Base-by-base conservation (phyloP, 169 alveolate genomes). In the Cryptosporidium ubiquitum region DNA sequence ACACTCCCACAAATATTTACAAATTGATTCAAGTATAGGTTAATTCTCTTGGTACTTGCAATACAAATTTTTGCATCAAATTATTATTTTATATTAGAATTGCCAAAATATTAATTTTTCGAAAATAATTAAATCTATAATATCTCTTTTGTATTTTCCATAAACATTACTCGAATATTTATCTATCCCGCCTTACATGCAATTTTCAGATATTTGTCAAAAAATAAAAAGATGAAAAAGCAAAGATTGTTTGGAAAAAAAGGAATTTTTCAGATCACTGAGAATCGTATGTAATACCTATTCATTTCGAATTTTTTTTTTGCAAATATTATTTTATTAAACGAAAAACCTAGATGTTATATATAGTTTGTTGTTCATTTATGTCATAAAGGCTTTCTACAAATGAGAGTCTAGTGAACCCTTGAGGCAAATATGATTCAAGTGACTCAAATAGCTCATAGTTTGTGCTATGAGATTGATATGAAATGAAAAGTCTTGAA, bases 401-500 rank as follows among this genome's bases (percentile, higher is more conserved):
- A 33, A 52, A 73, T 3, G 12, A 33, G 26, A 73, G 39, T 40
- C 47, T 73, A 5, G 70, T 55, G 57, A 52, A 73, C 6, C 85
- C 85, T 18, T 31, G 58, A 26, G 85, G 85, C 29, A 73, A 18
- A 37, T 73, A 73, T 9, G 85, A 55, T 23, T 73, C 85, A 6
- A 73, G 51, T 20, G 42, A 52, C 51, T 73, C 85, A 7, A 51
- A 35, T 1, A 73, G 70, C 12, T 73, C 85, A 57, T 52, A 49
- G 49, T 73, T 73, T 16, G 69, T 73, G 29, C 55, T 52, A 20
- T 73, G 85, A 12, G 85, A 52, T 40, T 73, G 85, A 40, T 73
- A 58, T 10, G 85, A 73, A 55, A 73, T 73, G n/a, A 73, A 52
- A 18, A 73, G 23, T 40, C 37, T 73, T 26, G 85, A 73, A 0